Evolutionary conservation across 176 grass and related monocot genomes (phyloP), one percentile per base, ranked within the genome.

Genomic region (Rhynchospora breviuscula): DNA sequence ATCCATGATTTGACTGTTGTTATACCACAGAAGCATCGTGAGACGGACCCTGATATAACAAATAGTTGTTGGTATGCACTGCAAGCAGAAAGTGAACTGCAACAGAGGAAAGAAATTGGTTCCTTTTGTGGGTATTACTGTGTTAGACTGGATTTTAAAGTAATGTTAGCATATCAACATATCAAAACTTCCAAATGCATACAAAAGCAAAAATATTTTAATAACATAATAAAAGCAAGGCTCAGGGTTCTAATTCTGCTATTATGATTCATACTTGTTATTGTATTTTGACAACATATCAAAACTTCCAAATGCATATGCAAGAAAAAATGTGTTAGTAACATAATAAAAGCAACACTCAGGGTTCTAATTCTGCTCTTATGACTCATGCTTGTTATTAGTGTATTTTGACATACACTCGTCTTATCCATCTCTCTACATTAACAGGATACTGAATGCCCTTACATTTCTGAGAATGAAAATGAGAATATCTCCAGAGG

Each of bases 391-490:
- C 8, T 56, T 54, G 22, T 14, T 26, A 56, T 51, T 23, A 23
- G 4, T 23, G 22, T 78, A 25, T 52, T 53, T 40, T 54, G 5
- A 22, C 22, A 5, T 25, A 53, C 51, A 25, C 46, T 18, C 3
- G 0, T 26, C 51, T 54, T 78, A 4, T 78, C 53, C 29, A 13
- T 79, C 17, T 79, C 63, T 83, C 46, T 83, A 81, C 48, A 62
- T 81, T 64, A 81, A 80, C 85, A 97, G 95, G 95, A 97, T 81
- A 48, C 75, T 70, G 92, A 88, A 43, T 98, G 90, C 70, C 69
- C 83, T 46, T 94, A 98, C 51, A 93, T 94, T 87, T 98, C 95
- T 76, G 95, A 88, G 31, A 73, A 29, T 15, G 88, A 98, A 67
- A 90, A 86, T 59, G 89, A 47, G 6, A 77, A 53, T 54, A 63